A percentile compares a stretch with the other conserved stretches of the same genome.
Evolutionary conservation across 2,329 filamentous ascomycete genomes (phyloP).

Genomic region (Alternaria dauci): DNA sequence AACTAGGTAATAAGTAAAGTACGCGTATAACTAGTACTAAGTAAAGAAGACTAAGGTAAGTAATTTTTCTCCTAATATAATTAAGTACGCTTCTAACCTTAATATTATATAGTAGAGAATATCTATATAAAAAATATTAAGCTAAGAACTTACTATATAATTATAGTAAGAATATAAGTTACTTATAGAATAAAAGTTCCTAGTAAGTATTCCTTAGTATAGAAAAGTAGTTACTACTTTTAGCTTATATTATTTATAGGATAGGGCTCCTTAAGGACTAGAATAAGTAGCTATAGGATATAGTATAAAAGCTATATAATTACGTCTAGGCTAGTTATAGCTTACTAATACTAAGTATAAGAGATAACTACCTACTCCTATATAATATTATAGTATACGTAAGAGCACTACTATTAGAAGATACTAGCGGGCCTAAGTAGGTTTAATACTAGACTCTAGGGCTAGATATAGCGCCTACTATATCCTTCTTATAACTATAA

Average conservation of each 20-base stretch:
- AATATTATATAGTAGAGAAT: slow-evolving; percentile 1
- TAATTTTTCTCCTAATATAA: background rate
- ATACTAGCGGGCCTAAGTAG: background rate
- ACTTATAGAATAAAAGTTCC: background rate
- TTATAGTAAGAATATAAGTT: background rate
- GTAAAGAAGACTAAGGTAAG: slow-evolving; percentile 19
- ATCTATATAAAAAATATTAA: background rate
- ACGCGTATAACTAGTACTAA: slow-evolving; percentile 15
- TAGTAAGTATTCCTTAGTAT: background rate
- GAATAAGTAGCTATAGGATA: background rate
- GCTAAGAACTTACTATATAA: background rate
- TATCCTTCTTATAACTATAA: background rate
- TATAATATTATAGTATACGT: slow-evolving; percentile 4
- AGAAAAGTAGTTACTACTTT: background rate
- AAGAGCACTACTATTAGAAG: background rate
- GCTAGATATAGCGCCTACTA: background rate
- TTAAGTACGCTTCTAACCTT: slow-evolving; percentile 2
- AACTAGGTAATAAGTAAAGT: slow-evolving; percentile 10
- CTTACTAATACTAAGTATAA: background rate
- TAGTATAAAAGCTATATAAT: slow-evolving; percentile 3
- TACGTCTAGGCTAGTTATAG: background rate
- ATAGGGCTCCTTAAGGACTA: slow-evolving; percentile 2
- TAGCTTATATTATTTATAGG: background rate
- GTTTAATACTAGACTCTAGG: background rate
- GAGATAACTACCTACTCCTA: background rate